These are phyloP conservation scores for Hypoxylon sp. DNA, from an alignment of 2,329 filamentous ascomycete species.

Conservation along the genomic window DNA sequence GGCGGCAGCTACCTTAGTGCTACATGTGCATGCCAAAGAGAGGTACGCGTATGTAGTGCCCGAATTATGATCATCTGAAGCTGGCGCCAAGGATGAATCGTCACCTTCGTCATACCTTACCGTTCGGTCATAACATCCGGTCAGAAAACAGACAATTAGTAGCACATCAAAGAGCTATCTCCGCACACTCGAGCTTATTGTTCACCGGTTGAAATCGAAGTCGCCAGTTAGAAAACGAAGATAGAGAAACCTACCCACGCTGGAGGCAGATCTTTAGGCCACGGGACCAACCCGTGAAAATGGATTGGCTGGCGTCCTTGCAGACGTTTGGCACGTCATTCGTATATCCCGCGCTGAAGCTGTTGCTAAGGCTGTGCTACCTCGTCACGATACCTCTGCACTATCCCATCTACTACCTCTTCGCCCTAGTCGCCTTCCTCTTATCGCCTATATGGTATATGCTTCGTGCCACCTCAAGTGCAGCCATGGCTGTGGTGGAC, in stretches of 20 bases:
- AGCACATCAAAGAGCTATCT: conserved; percentile 5
- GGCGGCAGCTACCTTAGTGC: not conserved
- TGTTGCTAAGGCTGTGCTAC: conserved; percentile 43
- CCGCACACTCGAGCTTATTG: conserved; percentile 4
- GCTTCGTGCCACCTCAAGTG: conserved; percentile 32
- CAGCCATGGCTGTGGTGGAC: conserved; percentile 33
- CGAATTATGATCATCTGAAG: conserved; percentile 35
- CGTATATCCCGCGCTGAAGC: conserved; percentile 38
- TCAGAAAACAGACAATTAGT: conserved; percentile 8
- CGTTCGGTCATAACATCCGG: conserved; percentile 25
- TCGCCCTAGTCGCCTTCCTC: conserved; percentile 44
- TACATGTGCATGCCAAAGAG: not conserved
- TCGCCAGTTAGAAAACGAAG: conserved; percentile 18
- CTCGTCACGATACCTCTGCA: conserved; percentile 47
- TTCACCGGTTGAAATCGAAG: conserved; percentile 30
- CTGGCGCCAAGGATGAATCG: conserved; percentile 34
- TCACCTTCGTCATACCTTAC: conserved; percentile 33
- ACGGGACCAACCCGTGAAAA: conserved; percentile 33
- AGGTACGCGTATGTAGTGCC: conserved; percentile 22
- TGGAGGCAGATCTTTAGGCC: conserved; percentile 15
- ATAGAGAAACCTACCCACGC: conserved; percentile 15
- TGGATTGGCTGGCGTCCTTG: conserved; percentile 42
- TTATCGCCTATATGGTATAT: conserved; percentile 49
- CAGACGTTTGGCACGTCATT: conserved; percentile 42
- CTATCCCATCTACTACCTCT: conserved; percentile 46